phyloP scores from a whole-genome alignment of 331 rosid genomes.

The Acacia pycnantha region DNA sequence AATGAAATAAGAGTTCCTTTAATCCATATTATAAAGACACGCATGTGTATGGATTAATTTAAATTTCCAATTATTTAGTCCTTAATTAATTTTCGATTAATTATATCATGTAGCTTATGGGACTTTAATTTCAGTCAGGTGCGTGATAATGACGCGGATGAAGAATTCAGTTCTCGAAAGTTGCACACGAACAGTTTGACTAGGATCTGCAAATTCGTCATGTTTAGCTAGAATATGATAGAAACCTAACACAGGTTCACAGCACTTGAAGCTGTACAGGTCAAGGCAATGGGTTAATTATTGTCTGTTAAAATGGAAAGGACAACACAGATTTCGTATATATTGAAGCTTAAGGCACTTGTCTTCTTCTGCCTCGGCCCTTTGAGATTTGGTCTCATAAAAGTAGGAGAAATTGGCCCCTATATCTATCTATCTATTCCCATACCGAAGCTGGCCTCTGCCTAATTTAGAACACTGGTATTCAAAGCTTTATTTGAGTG shows the following conservation, averaged over 20 bases:
- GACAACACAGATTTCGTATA: constrained; percentile 12
- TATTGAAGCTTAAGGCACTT: constrained; percentile 14
- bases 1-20: background rate
- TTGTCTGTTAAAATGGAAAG: constrained; percentile 8
- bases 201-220: constrained; percentile 11
- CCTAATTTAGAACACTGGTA: constrained; percentile 19
- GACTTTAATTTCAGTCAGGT: background rate
- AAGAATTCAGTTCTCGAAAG: background rate
- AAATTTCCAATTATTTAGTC: background rate
- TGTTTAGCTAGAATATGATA: constrained; percentile 22
- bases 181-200: constrained; percentile 6
- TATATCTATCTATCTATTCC: background rate
- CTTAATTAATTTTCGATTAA: background rate
- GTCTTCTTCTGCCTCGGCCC: constrained; percentile 16
- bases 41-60: background rate
- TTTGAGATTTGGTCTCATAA: background rate
- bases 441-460: constrained; percentile 25
- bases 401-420: background rate
- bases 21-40: background rate
- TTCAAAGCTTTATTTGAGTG: constrained; percentile 15
- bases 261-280: constrained; percentile 9
- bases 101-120: background rate
- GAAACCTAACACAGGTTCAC: constrained; percentile 21
- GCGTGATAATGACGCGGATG: background rate
- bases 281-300: background rate